Percentiles rank a stretch among this genome's conserved stretches.
phyloP scores from a whole-genome alignment of 768 basidiomycete species.

The Serendipita vermifera region DNA sequence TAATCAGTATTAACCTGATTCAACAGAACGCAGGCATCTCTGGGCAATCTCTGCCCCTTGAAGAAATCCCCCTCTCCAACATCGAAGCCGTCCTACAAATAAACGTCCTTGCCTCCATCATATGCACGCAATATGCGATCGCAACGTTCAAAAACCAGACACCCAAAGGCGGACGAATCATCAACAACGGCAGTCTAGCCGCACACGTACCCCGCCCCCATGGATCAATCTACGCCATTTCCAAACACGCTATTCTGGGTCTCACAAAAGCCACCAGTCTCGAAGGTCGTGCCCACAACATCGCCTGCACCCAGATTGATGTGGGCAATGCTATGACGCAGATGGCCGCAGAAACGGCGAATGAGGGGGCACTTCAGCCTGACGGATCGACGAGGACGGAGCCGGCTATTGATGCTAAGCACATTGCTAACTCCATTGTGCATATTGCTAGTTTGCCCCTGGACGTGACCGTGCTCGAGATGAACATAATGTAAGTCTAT shows the following conservation, averaged over 20 bases:
- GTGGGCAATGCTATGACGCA: conserved; percentile 65
- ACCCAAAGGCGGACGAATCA: conserved; percentile 69
- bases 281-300: conserved; percentile 59
- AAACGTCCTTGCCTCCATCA: conserved; percentile 59
- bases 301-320: conserved; percentile 71
- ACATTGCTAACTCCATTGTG: conserved; percentile 60
- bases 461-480: conserved; percentile 53
- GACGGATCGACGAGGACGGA: conserved; percentile 47
- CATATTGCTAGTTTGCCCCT: conserved; percentile 57
- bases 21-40: conserved; percentile 62
- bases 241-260: conserved; percentile 70
- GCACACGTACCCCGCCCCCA: conserved; percentile 58
- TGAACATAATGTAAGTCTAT: conserved; percentile 59
- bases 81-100: conserved; percentile 56
- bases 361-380: conserved; percentile 49
- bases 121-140: conserved; percentile 68
- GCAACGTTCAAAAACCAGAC: conserved; percentile 56
- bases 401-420: conserved; percentile 52
- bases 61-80: conserved; percentile 44
- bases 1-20: neutral
- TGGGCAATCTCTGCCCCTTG: conserved; percentile 37
- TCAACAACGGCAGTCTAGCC: conserved; percentile 76
- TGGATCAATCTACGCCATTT: conserved; percentile 52
- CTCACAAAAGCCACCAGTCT: conserved; percentile 64
- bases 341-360: conserved; percentile 35